Base-by-base conservation (phyloP, 208 protist genomes). In the Herpetomonas muscarum region DNA sequence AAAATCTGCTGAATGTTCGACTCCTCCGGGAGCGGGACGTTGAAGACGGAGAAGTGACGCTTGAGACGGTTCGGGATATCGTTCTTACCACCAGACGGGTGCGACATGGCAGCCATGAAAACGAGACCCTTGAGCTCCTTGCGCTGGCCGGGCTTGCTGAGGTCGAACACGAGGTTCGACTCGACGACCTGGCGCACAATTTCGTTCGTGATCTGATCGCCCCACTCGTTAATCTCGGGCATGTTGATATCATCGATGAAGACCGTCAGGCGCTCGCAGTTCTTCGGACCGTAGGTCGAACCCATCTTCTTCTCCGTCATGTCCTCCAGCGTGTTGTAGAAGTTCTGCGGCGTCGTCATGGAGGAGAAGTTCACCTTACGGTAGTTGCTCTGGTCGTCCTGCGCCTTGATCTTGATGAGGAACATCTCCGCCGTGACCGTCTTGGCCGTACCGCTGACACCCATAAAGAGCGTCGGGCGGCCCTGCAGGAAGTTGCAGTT, bases 51-150 rank as follows among this genome's bases (percentile, higher is more conserved):
- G 74, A 97, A 97, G 81, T 99, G 97, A 32, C 97, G 76, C 80
- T 99, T 99, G 30, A 99, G 85, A 39, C 98, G 87, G 61, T 97
- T 91, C 19, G 98, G 97, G 60, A 99, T 98, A 67, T 99, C 97
- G 73, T 99, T 99, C 71, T 97, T 96, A 58, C 98, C 98, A 46
- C 97, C 98, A 19, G 96, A 96, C 25, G 98, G 97, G 75, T 98
- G 94, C 29, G 85, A 92, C 97, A 99, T 99, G 48, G 97, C 97
- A 3, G 89, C 96, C 64, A 98, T 90, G 72, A 96, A 98, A 25
- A 96, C 87, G 32, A 99, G 65, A 22, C 98, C 95, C 59, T 93
- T 85, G 28, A 99, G 82, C 45, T 92, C 81, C 57, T 93, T 97
- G 46, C 85, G 96, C 55, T 98, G 79, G 28, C 98, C 98, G 13